These are phyloP conservation scores for Scleroderma citrinum DNA, from an alignment of 768 basidiomycete genomes.

Conservation along the genomic window DNA sequence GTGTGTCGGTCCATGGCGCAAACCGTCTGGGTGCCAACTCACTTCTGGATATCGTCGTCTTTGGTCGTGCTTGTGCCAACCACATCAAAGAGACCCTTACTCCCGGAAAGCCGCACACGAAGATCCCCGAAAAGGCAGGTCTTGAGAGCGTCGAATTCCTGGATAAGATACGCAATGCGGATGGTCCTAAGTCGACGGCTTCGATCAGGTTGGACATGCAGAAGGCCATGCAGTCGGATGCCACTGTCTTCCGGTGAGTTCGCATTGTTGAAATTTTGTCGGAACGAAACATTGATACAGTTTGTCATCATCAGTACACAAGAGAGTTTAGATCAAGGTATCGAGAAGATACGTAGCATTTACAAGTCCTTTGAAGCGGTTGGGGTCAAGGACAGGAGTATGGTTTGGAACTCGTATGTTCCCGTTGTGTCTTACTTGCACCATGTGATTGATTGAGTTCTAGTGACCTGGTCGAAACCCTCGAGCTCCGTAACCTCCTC, in stretches of 20 bases:
- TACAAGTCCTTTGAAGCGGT: conserved; percentile 88
- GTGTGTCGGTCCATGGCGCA: conserved; percentile 97
- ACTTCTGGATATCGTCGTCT: conserved; percentile 96
- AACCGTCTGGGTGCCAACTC: conserved; percentile 99
- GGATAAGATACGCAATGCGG: conserved; percentile 80
- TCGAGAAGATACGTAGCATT: conserved; percentile 76
- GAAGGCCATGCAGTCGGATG: conserved; percentile 97
- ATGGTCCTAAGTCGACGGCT: conserved; percentile 81
- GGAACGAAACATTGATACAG: conserved; percentile 1
- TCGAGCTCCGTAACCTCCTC: conserved; percentile 93
- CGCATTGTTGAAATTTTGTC: not conserved
- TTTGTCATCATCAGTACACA: conserved; percentile 56
- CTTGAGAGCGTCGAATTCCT: conserved; percentile 78
- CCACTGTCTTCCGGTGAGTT: conserved; percentile 86
- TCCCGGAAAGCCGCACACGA: conserved; percentile 88
- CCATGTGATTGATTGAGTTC: conserved; percentile 5
- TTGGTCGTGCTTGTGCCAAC: conserved; percentile 98
- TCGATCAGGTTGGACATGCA: conserved; percentile 95
- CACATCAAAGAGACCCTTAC: conserved; percentile 90
- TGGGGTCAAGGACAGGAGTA: conserved; percentile 94
- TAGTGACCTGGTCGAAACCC: conserved; percentile 94
- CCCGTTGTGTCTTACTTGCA: not conserved
- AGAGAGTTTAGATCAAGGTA: conserved; percentile 85
- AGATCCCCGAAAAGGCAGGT: conserved; percentile 82
- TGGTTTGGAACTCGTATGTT: conserved; percentile 99